Conservation (phyloP, 768 basidiomycete genomes). For the Podaxis sp. region DNA sequence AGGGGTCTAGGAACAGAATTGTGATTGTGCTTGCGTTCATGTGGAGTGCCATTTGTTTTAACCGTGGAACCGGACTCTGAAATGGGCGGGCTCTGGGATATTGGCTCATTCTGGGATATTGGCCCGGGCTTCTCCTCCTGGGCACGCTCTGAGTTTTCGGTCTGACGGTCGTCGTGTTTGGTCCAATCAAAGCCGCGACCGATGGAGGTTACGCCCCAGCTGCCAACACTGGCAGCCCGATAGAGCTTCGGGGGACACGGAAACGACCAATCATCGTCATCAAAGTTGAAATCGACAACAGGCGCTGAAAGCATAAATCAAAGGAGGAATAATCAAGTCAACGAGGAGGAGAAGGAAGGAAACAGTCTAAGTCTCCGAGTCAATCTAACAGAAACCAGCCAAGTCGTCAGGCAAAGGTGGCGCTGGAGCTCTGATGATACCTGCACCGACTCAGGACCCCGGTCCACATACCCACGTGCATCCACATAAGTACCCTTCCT, state of each 20-base stretch:
- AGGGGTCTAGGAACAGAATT: constrained; percentile 18
- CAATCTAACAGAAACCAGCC: neutral
- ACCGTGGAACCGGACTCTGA: constrained; percentile 6
- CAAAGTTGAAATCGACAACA: constrained; percentile 61
- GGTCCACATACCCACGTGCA: constrained; percentile 12
- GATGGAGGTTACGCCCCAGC: constrained; percentile 85
- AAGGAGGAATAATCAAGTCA: constrained; percentile 14
- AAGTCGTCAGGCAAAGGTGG: constrained; percentile 3
- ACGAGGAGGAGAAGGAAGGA: neutral
- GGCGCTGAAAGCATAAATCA: constrained; percentile 59
- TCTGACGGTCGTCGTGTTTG: constrained; percentile 27
- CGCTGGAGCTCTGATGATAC: neutral
- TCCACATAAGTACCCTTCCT: neutral
- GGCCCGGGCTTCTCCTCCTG: constrained; percentile 21
- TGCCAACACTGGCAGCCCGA: constrained; percentile 66
- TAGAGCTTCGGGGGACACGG: constrained; percentile 51
- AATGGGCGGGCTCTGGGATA: constrained; percentile 10
- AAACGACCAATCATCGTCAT: constrained; percentile 69
- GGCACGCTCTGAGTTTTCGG: neutral
- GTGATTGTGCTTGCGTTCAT: constrained; percentile 38
- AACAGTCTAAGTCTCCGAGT: neutral
- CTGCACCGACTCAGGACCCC: constrained; percentile 9
- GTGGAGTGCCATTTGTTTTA: constrained; percentile 17
- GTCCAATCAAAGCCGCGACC: constrained; percentile 83
- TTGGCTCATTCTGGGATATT: constrained; percentile 15